phyloP scores from a whole-genome alignment of 257 asterid genomes.

The Lantana camara region DNA sequence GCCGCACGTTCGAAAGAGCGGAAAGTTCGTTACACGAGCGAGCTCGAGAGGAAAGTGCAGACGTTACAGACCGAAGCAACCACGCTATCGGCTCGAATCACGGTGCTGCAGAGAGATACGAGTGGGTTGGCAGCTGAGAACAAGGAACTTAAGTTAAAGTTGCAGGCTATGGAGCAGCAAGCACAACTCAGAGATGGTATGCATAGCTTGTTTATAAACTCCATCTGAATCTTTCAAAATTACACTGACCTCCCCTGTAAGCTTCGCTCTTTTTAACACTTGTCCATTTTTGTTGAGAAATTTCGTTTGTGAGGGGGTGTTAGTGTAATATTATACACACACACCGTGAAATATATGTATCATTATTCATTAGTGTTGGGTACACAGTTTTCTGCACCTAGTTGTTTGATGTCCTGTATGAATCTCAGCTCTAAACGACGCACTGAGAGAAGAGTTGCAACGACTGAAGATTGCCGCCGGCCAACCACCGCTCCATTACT shows the following conservation, averaged over 20 bases:
- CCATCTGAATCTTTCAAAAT: too few species aligned
- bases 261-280: too few species aligned
- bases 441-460: slow-evolving; percentile 70
- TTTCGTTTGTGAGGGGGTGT: too few species aligned
- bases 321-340: too few species aligned
- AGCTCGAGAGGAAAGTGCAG: slow-evolving; percentile 90
- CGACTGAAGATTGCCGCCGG: slow-evolving; percentile 72
- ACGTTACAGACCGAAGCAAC: slow-evolving; percentile 91
- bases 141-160: slow-evolving; percentile 80
- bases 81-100: slow-evolving; percentile 83
- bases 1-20: slow-evolving; percentile 95
- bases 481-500: slow-evolving; percentile 48
- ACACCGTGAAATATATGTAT: too few species aligned
- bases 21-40: slow-evolving; percentile 69
- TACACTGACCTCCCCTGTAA: too few species aligned
- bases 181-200: slow-evolving; percentile 88
- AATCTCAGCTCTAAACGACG: slow-evolving; percentile 64
- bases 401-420: background rate
- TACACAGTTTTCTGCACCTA: background rate
- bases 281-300: too few species aligned
- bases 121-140: slow-evolving; percentile 68
- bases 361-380: too few species aligned
- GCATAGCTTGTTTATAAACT: background rate
- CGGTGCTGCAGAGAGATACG: slow-evolving; percentile 81
- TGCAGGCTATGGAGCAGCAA: slow-evolving; percentile 82